Percentiles rank a stretch among this genome's conserved stretches.
phyloP scores from a whole-genome alignment of 2,329 filamentous ascomycete genomes.

The Arthrobotrys musiformis region DNA sequence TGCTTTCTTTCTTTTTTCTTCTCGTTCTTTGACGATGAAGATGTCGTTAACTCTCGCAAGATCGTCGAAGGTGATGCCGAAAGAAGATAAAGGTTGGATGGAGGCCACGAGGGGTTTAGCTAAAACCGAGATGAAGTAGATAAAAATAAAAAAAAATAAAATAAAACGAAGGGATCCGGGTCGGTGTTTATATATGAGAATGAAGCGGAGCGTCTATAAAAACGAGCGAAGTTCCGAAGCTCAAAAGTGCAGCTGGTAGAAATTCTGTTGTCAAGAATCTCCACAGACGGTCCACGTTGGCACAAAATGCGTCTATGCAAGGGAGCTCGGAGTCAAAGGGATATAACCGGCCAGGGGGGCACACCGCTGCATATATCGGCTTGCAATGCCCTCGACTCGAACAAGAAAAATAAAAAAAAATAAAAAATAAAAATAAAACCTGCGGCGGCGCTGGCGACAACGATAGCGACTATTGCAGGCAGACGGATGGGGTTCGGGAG shows the following conservation, averaged over 20 bases:
- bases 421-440: not conserved
- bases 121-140: no score
- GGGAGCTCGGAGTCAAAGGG: constrained; percentile 50
- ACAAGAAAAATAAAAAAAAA: not conserved
- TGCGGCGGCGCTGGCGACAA: constrained; percentile 22
- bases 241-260: constrained; percentile 51
- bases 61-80: constrained; percentile 16
- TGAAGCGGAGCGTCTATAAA: constrained; percentile 13
- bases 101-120: constrained; percentile 1
- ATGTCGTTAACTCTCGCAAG: constrained; percentile 19
- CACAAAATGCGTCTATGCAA: constrained; percentile 48
- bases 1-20: not conserved
- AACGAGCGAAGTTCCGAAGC: constrained; percentile 9
- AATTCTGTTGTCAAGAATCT: constrained; percentile 26
- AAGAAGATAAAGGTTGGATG: constrained; percentile 16
- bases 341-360: constrained; percentile 37
- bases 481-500: not conserved
- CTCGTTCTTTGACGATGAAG: constrained; percentile 7
- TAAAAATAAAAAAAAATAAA: not conserved
- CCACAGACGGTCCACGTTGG: constrained; percentile 40
- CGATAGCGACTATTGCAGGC: not conserved
- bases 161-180: not conserved
- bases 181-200: constrained; percentile 10
- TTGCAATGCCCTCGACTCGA: no score
- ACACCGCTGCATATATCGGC: constrained; percentile 14